Conservation (phyloP, 352 stramenopile species). For the Phytopythium helicoides region DNA sequence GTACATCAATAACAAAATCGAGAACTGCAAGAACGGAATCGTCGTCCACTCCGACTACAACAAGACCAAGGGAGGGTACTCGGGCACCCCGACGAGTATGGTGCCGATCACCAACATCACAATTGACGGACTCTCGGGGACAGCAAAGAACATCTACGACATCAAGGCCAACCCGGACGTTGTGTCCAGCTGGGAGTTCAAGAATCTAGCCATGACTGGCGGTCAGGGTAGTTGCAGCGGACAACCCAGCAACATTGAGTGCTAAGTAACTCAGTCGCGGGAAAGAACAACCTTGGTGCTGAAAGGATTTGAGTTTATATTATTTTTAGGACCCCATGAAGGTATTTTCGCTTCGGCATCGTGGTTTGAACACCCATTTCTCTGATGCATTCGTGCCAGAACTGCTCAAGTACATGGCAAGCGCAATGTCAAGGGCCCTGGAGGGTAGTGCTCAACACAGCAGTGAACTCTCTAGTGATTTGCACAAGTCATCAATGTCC, state of each 20-base stretch:
- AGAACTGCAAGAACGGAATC: slow-evolving; percentile 24
- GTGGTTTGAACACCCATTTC: no score
- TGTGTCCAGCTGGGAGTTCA: slow-evolving; percentile 17
- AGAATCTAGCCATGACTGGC: slow-evolving; percentile 10
- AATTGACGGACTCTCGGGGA: slow-evolving; percentile 17
- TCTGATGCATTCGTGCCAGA: no score
- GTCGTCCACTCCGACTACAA: slow-evolving; percentile 29
- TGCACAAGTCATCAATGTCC: background rate
- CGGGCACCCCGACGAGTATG: slow-evolving; percentile 14
- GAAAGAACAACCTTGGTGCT: background rate
- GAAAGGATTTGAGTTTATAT: background rate
- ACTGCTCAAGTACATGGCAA: no score
- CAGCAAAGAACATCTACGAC: no score
- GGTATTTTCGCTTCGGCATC: no score
- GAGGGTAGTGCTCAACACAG: no score
- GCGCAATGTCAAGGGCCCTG: no score
- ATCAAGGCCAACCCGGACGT: no score
- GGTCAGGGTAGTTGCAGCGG: slow-evolving; percentile 15
- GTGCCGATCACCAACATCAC: slow-evolving; percentile 24
- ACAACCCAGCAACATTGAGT: slow-evolving; percentile 14
- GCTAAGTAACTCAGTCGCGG: slow-evolving; percentile 7
- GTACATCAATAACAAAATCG: slow-evolving; percentile 14
- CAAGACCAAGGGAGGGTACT: slow-evolving; percentile 28
- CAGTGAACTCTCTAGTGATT: background rate
- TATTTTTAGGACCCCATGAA: no score